A percentile compares a stretch with the other conserved stretches of the same genome.
Conservation (phyloP, 2,329 filamentous ascomycete genomes). For the Ceratocystis cubensis region DNA sequence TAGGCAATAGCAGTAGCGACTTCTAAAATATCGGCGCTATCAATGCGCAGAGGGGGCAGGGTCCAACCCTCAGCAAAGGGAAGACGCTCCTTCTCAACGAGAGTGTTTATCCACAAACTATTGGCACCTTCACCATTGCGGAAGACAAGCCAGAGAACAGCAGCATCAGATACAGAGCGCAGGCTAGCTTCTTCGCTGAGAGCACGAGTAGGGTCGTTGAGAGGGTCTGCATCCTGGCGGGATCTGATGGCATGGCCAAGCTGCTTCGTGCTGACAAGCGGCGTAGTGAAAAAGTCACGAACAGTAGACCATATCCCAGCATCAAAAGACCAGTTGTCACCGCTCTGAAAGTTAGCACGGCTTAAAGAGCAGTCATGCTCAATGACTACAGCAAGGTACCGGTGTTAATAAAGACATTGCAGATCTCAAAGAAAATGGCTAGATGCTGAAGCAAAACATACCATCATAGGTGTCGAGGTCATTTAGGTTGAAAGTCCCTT, state of each 20-base stretch:
- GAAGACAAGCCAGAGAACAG: slow-evolving; percentile 24
- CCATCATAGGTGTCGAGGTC: slow-evolving; percentile 25
- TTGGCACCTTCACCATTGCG: slow-evolving; percentile 22
- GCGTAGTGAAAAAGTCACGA: slow-evolving; percentile 22
- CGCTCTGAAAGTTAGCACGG: slow-evolving; percentile 26
- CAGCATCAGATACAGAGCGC: slow-evolving; percentile 24
- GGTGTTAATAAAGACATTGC: not conserved
- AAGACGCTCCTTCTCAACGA: slow-evolving; percentile 22
- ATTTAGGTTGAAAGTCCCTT: slow-evolving; percentile 26
- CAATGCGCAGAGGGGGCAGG: not conserved
- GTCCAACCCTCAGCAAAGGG: slow-evolving; percentile 19
- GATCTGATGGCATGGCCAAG: slow-evolving; percentile 26
- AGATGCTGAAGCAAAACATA: slow-evolving; percentile 10
- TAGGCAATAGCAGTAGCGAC: slow-evolving; percentile 7
- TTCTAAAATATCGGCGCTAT: not conserved
- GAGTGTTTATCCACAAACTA: slow-evolving; percentile 22
- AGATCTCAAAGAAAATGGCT: not conserved
- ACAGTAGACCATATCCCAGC: slow-evolving; percentile 25
- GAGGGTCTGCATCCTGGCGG: slow-evolving; percentile 24
- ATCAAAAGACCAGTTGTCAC: slow-evolving; percentile 28
- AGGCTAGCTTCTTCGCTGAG: slow-evolving; percentile 7
- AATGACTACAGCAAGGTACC: slow-evolving; percentile 24
- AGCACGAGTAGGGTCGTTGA: slow-evolving; percentile 25
- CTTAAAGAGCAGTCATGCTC: slow-evolving; percentile 29
- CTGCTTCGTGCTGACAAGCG: slow-evolving; percentile 25